A percentile compares a stretch with the other conserved stretches of the same genome.
Evolutionary conservation across 2,329 filamentous ascomycete species (phyloP).

Genomic region (Pseudogymnoascus sp.): DNA sequence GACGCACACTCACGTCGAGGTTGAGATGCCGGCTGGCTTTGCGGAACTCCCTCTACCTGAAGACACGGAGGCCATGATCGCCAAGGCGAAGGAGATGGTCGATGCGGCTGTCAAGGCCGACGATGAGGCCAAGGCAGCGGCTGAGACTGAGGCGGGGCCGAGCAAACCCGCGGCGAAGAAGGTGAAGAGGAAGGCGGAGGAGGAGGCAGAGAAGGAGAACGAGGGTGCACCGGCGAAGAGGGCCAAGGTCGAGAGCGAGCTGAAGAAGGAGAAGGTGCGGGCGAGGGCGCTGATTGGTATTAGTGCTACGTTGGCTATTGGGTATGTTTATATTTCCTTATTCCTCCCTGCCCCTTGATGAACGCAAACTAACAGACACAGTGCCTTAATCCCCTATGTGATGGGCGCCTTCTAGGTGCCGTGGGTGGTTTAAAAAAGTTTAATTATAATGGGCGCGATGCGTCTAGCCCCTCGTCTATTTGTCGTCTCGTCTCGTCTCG

Average conservation of each 20-base stretch:
- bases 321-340: slow-evolving; percentile 61
- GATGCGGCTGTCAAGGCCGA: slow-evolving; percentile 55
- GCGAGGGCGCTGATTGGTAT: slow-evolving; percentile 80
- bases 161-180: slow-evolving; percentile 38
- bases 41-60: slow-evolving; percentile 66
- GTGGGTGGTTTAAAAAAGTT: background rate
- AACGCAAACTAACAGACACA: slow-evolving; percentile 17
- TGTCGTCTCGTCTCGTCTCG: background rate
- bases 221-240: slow-evolving; percentile 58
- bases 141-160: slow-evolving; percentile 31
- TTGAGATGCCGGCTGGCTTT: slow-evolving; percentile 64
- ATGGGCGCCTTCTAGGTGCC: slow-evolving; percentile 21
- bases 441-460: background rate
- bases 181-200: slow-evolving; percentile 67
- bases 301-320: slow-evolving; percentile 77
- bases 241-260: slow-evolving; percentile 69
- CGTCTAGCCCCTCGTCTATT: background rate
- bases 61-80: slow-evolving; percentile 76
- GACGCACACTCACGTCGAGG: slow-evolving; percentile 64
- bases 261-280: slow-evolving; percentile 80
- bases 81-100: slow-evolving; percentile 83
- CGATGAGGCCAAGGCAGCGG: slow-evolving; percentile 32
- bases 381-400: slow-evolving; percentile 30
- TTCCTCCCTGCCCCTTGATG: background rate
- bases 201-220: slow-evolving; percentile 42